Base-by-base conservation (phyloP, 2,329 filamentous ascomycete genomes). In the Penicillium brasilianum region DNA sequence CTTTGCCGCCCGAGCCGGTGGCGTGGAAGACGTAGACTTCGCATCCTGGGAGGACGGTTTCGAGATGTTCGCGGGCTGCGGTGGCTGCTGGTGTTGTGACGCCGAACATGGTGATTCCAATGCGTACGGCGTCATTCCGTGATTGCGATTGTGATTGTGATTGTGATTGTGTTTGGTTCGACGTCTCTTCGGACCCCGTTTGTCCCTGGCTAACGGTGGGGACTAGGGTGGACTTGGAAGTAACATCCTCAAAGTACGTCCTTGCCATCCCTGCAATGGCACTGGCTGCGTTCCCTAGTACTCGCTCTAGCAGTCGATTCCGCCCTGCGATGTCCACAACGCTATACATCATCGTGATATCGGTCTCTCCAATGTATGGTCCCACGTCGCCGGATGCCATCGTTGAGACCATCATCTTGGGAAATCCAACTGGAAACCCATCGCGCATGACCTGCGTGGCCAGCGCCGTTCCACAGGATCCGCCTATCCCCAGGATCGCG, bases 31-130 rank as follows among this genome's bases (percentile, higher is more conserved):
- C 80, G 65, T 86, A 88, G 2, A 84, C 81, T 65, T 90, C 88
- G 53, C 85, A 80, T 2, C 71, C 70, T 56, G 80, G 74, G 2
- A 52, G 25, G 3, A 76, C 73, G 1, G 72, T 62, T 55, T 85
- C 80, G 0, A 90, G 78, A 49, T 83, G 74, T 1, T 73, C 66
- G 0, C 87, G 81, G 1, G 88, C 83, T 1, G 72, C 75, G 50
- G 88, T 84, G 0, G 88, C 88, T 11, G 84, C 85, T 0, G 88
- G 87, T 0, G 88, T 91, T 0, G 89, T 92, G 7, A 91, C 88
- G 2, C 89, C 89, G 69, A 91, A 91, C 89, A 91, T 91, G 2
- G 88, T 90, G 25, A 91, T 83, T 0, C 83, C 89, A 7, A 91
- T 78, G 0, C 83, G 49, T 25, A 22, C 20, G n/a, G 48, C 7